phyloP scores from a whole-genome alignment of 768 basidiomycete species.

The Tricholomella constricta region DNA sequence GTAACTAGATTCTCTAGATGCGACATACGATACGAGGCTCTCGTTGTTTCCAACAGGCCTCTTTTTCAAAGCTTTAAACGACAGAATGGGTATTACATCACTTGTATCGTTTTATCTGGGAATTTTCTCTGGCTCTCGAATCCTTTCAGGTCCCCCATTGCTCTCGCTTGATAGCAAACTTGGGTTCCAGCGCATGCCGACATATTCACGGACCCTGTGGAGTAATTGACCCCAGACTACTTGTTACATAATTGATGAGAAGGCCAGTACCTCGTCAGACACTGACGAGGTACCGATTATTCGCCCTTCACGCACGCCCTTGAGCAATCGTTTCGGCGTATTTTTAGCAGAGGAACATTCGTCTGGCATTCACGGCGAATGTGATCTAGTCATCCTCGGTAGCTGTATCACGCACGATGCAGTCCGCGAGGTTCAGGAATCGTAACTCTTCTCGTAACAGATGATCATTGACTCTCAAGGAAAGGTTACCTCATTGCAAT shows the following conservation, averaged over 20 bases:
- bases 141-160: no score
- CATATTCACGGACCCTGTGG: neutral
- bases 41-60: conserved; percentile 15
- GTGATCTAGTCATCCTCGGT: conserved; percentile 41
- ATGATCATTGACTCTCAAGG: conserved; percentile 17
- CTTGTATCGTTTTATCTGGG: neutral
- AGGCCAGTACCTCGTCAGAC: conserved; percentile 23
- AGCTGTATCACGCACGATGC: conserved; percentile 24
- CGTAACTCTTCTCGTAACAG: neutral
- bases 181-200: conserved; percentile 35
- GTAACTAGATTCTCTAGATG: conserved; percentile 31
- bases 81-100: neutral
- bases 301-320: conserved; percentile 50
- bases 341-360: conserved; percentile 63
- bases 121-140: no score
- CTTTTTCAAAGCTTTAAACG: conserved; percentile 6
- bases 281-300: conserved; percentile 50
- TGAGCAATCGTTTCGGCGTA: conserved; percentile 66
- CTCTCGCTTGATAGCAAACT: conserved; percentile 45
- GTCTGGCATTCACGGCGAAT: conserved; percentile 56
- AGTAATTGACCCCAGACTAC: neutral
- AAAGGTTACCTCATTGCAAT: conserved; percentile 18
- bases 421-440: neutral
- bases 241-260: neutral
- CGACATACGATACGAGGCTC: conserved; percentile 37